Evolutionary conservation across 2,329 filamentous ascomycete genomes (phyloP).

Genomic region (Metarhizium robertsii): DNA sequence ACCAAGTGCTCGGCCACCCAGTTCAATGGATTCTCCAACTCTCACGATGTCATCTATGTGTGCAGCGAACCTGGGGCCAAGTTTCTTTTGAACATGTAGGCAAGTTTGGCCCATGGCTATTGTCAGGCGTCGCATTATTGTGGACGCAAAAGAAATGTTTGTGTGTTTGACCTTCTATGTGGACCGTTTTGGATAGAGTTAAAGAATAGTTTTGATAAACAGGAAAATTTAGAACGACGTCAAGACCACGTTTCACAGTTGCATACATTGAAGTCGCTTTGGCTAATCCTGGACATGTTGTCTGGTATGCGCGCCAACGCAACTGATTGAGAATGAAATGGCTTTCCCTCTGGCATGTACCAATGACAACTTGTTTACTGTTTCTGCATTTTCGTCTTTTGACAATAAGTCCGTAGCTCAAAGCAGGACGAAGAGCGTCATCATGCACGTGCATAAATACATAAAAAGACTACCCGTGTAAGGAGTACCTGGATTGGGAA

Average conservation of each 20-base stretch:
- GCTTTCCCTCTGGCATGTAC: no score
- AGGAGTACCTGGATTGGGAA: no score
- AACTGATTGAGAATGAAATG: no score
- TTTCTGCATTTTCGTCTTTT: no score
- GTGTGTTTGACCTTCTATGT: not conserved
- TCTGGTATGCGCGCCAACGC: no score
- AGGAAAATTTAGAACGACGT: not conserved
- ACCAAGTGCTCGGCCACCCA: slow-evolving; percentile 95
- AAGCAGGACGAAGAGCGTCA: no score
- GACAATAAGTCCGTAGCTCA: no score
- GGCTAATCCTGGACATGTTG: no score
- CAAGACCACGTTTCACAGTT: not conserved
- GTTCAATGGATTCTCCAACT: slow-evolving; percentile 94
- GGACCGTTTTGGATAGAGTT: not conserved
- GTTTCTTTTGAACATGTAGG: slow-evolving; percentile 47
- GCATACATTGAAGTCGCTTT: not conserved
- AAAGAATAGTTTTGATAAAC: not conserved
- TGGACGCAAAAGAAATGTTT: not conserved
- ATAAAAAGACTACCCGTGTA: no score
- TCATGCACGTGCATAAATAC: no score
- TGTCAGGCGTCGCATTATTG: no score
- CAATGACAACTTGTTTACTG: no score
- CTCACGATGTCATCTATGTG: slow-evolving; percentile 88
- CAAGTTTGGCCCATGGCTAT: not conserved
- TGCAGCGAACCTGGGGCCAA: slow-evolving; percentile 84